Percentiles rank a stretch among this genome's conserved stretches.
These are phyloP conservation scores for Aeschynomene evenia DNA, from an alignment of 306 rosid genomes.

Conservation along the genomic window DNA sequence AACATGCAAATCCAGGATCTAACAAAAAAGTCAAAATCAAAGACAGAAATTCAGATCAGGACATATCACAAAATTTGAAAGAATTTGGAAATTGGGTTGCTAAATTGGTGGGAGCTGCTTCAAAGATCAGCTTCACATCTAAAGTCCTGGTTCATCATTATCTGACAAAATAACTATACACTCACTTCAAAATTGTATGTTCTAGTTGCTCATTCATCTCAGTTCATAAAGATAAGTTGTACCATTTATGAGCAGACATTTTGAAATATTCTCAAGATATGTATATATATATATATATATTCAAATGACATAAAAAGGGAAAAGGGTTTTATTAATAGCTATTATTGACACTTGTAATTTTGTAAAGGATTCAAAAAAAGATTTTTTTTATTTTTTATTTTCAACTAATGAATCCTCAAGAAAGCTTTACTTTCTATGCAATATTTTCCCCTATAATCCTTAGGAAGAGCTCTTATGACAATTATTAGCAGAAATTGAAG, in stretches of 20 bases:
- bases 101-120: conserved; percentile 6
- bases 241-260: conserved; percentile 4
- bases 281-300: neutral
- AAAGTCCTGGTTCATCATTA: neutral
- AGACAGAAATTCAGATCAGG: conserved; percentile 2
- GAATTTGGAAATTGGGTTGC: neutral
- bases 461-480: neutral
- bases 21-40: neutral
- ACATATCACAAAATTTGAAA: neutral
- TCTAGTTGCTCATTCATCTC: conserved; percentile 13
- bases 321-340: neutral
- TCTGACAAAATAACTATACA: neutral
- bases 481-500: neutral
- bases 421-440: neutral
- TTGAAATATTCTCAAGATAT: neutral
- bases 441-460: neutral
- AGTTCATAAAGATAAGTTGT: conserved; percentile 7
- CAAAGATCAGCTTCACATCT: conserved; percentile 12
- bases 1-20: neutral
- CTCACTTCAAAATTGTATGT: conserved; percentile 4
- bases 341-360: too few relatives aligned
- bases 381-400: too few relatives aligned
- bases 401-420: neutral
- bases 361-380: too few relatives aligned
- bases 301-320: neutral